Evolutionary conservation across 345 rosid species (phyloP), one percentile per base, ranked within the genome.

Genomic region (Excoecaria cochinchinensis): DNA sequence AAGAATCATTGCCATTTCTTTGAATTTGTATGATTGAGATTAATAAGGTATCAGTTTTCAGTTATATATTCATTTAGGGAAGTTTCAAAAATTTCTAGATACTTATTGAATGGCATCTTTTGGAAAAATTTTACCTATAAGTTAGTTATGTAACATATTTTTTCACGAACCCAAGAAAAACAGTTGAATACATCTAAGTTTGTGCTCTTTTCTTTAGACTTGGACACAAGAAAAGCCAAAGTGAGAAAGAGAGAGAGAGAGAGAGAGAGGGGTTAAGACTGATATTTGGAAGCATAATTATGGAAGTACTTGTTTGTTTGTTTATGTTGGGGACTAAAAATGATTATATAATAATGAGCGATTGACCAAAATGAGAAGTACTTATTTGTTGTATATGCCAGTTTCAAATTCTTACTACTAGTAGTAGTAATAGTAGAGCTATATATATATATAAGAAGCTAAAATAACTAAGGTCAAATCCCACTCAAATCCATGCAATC

Each of bases 401-500:
- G 48, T 56, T 61, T 53, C 13, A 69, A 39, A 64, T 47, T 63
- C 70, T 40, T 24, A 31, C 72, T 44, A 17, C 22, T 53, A 53
- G 58, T 14, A 56, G 67, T 66, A 4, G 38, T 40, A 55, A 73
- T 24, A 31, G 5, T 47, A 47, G 57, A 59, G 6, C 22, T 17
- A 46, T 13, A 42, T 66, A 24, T 31, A n/a, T 65, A 53, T 77
- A 67, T 77, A 80, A 71, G 66, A 56, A 46, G 47, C 22, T 15
- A 50, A 60, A 71, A 70, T 77, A 85, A 82, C 67, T 77, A 85
- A 84, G 64, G 86, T 83, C 89, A 85, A 87, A 78, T 70, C 58
- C 71, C 89, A 84, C 92, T 81, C 81, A 88, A 85, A 82, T 79
- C 85, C 85, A 89, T 81, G 92, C 92, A 79, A 58, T 10, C 22